These are phyloP conservation scores for Staphylotrichum tortipilum DNA, from an alignment of 495 filamentous ascomycete species.

Conservation along the genomic window DNA sequence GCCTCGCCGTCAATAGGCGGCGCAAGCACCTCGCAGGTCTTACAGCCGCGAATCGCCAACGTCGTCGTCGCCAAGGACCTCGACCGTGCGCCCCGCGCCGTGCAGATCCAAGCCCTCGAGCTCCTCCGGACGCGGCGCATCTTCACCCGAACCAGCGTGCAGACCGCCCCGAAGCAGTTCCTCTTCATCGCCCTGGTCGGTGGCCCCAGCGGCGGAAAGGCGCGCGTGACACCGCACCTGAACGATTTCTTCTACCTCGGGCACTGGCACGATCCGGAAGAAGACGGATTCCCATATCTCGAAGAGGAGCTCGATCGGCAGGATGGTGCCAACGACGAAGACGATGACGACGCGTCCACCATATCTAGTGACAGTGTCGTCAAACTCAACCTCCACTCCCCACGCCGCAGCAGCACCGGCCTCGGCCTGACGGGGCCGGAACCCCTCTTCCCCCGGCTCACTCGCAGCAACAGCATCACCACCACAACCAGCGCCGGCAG, in stretches of 20 bases:
- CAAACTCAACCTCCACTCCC: slow-evolving; percentile 8
- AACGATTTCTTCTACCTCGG: slow-evolving; percentile 84
- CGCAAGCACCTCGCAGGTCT: neutral
- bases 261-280: slow-evolving; percentile 67
- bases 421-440: neutral
- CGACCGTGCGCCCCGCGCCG: slow-evolving; percentile 52
- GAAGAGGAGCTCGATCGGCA: slow-evolving; percentile 39
- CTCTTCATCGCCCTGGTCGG: slow-evolving; percentile 66
- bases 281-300: slow-evolving; percentile 64
- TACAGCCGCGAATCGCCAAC: slow-evolving; percentile 55
- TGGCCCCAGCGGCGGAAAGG: slow-evolving; percentile 33
- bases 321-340: neutral
- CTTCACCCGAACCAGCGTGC: slow-evolving; percentile 59
- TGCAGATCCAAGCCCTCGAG: slow-evolving; percentile 88
- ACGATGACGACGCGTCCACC: slow-evolving; percentile 25
- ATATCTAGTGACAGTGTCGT: slow-evolving; percentile 25
- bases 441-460: neutral
- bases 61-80: slow-evolving; percentile 76
- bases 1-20: slow-evolving; percentile 2
- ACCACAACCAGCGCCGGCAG: neutral
- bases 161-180: slow-evolving; percentile 70
- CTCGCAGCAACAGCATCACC: slow-evolving; percentile 1
- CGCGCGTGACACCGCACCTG: slow-evolving; percentile 46
- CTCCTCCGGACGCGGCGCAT: slow-evolving; percentile 69
- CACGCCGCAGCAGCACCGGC: neutral